Base-by-base conservation (phyloP, 2,329 filamentous ascomycete species). In the Diplocarpon rosae region DNA sequence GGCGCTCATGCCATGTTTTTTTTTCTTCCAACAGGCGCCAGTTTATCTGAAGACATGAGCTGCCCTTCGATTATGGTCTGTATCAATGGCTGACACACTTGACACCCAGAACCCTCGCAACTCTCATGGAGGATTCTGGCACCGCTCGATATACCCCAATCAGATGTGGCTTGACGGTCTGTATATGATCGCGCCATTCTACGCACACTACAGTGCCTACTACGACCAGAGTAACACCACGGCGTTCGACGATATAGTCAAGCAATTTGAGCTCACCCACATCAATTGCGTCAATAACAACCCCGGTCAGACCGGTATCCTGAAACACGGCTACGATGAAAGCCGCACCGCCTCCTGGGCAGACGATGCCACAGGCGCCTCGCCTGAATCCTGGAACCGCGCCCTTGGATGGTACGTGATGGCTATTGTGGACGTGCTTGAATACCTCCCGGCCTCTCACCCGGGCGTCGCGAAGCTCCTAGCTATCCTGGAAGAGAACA, bases 91-190 rank as follows among this genome's bases (percentile, higher is more conserved):
- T 24, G 20, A 24, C 20, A 3, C 20, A 7, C 20, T 24, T 24
- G 20, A 3, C 7, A 7, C 20, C 4, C 20, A 24, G 20, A 70
- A 72, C 47, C 70, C 70, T 5, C 64, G 73, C 12, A 77, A 69
- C 0, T 57, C 67, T 0, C 57, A 63, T 0, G 73, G 73, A 8
- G 73, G 73, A 1, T 72, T 76, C 62, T 76, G 72, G 47, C 50
- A 52, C 39, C 42, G 47, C 39, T 42, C 45, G 16, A 59, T 63
- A 2, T 74, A 73, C 49, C 64, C 63, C 14, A 66, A 73, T 49
- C 70, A 76, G 54, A 75, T 75, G 72, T 76, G 73, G 73, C 64
- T 77, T 0, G 50, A 52, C 35, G 74, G 74, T 1, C 70, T 72
- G 16, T 73, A 65, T 58, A 72, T 72, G 69, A 66, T 67, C 1